Evolutionary conservation across 1,284 basidiomycete genomes (phyloP).

Genomic region (Microbotryum scabiosae): DNA sequence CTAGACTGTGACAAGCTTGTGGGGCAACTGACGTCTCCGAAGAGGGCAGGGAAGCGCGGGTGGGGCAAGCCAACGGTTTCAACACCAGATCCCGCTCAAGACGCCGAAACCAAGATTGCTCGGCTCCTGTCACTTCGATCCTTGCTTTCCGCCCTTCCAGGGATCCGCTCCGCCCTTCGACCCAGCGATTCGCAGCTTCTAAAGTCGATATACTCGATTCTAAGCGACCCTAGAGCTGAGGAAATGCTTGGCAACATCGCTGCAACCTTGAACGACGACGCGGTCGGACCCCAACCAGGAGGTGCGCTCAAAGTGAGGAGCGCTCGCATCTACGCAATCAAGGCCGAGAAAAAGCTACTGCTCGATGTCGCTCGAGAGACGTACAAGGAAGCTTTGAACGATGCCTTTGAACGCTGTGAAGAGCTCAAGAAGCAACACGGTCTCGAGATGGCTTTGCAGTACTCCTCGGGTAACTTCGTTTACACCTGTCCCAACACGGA

Average conservation of each 20-base stretch:
- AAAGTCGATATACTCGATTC: conserved; percentile 57
- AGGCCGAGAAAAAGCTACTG: conserved; percentile 25
- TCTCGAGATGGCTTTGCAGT: conserved; percentile 23
- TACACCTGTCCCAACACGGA: conserved; percentile 19
- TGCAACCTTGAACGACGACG: conserved; percentile 62
- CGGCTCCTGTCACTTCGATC: conserved; percentile 68
- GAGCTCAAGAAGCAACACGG: conserved; percentile 4
- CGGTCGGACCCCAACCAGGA: conserved; percentile 49
- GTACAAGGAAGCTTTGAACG: conserved; percentile 50
- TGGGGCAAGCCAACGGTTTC: neutral
- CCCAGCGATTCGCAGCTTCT: conserved; percentile 46
- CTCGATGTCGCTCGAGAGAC: conserved; percentile 89
- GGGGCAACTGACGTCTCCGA: conserved; percentile 21
- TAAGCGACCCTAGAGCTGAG: conserved; percentile 59
- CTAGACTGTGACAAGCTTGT: conserved; percentile 84
- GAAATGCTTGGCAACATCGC: conserved; percentile 55
- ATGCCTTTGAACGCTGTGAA: conserved; percentile 25
- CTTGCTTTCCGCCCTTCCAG: conserved; percentile 57
- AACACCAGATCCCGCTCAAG: conserved; percentile 44
- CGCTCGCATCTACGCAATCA: conserved; percentile 32
- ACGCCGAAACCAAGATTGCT: conserved; percentile 58
- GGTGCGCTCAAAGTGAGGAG: conserved; percentile 54
- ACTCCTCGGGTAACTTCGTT: conserved; percentile 22
- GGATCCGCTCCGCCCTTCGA: conserved; percentile 53
- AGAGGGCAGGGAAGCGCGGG: neutral